Conservation (phyloP, 2,329 filamentous ascomycete genomes). For the Phialophora chinensis region DNA sequence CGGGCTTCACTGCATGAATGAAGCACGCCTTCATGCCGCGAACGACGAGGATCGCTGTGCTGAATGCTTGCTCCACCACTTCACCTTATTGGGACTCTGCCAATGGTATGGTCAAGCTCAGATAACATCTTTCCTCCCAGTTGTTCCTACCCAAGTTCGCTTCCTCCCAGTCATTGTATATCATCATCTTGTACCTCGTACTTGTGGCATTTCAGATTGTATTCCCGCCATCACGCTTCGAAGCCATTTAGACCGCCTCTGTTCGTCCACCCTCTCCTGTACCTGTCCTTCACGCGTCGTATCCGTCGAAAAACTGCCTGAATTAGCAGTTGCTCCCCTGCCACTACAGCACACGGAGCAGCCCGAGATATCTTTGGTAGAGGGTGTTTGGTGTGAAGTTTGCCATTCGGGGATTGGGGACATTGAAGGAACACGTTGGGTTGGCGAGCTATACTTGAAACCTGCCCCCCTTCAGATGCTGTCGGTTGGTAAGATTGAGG, state of each 20-base stretch:
- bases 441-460: constrained; percentile 18
- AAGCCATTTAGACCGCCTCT: not conserved
- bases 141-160: not conserved
- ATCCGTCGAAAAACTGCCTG: not conserved
- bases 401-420: not conserved
- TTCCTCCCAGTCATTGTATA: constrained; percentile 22
- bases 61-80: constrained; percentile 26
- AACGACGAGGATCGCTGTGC: constrained; percentile 21
- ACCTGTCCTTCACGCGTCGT: not conserved
- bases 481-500: constrained; percentile 25
- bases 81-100: constrained; percentile 18
- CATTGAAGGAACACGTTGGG: not conserved
- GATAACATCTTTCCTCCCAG: constrained; percentile 31
- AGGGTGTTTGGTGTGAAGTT: not conserved
- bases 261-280: not conserved
- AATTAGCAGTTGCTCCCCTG: not conserved
- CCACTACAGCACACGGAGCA: not conserved
- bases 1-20: constrained; percentile 12
- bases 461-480: constrained; percentile 20
- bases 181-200: constrained; percentile 6
- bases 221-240: not conserved
- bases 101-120: constrained; percentile 24
- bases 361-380: not conserved
- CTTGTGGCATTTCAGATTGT: not conserved
- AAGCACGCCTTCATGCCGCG: constrained; percentile 14